Base-by-base conservation (phyloP, 306 rosid species). In the Urtica urens region DNA sequence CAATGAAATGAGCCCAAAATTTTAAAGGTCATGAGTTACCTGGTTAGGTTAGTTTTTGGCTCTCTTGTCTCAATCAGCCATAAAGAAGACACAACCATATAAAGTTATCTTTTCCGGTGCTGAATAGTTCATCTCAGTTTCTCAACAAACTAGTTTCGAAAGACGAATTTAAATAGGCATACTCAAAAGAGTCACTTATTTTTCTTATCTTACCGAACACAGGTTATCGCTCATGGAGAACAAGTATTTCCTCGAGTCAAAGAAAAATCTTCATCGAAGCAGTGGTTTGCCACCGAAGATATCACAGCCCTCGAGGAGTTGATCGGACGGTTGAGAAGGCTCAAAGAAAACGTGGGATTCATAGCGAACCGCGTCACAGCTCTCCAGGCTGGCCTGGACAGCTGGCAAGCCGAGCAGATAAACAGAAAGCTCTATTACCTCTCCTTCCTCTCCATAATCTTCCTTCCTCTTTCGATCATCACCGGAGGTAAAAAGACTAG, bases 371-470 rank as follows among this genome's bases (percentile, higher is more conserved):
- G 95, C 15, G 84, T 85, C 53, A 85, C 82, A 0, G 94, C 95
- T 38, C 80, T 85, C 35, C 99, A 90, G 58, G 83, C 99, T 6
- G 77, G 95, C 65, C 85, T 90, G 42, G 99, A 85, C 63, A 90
- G 87, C 60, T 90, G 94, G 99, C 95, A 90, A 48, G 68, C 94
- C 0, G 99, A 85, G 65, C 94, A 90, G 72, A 85, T 90, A 61
- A 90, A 90, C 75, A 70, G 66, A 72, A 90, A 90, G 53, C 86
- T 90, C 11, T 90, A 90, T 65, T 90, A 81, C 59, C 83, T 90
- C 18, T 90, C 94, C 0, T 90, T 90, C 73, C 92, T 85, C 44
- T 90, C 99, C 0, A 81, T 90, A 55, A 46, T 85, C 47, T 90
- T 90, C 81, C 93, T 90, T 44, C 99, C 99, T 9, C 35, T 90